phyloP scores from a whole-genome alignment of 371 early-diverging fungal genomes.

The Apophysomyces ossiformis region DNA sequence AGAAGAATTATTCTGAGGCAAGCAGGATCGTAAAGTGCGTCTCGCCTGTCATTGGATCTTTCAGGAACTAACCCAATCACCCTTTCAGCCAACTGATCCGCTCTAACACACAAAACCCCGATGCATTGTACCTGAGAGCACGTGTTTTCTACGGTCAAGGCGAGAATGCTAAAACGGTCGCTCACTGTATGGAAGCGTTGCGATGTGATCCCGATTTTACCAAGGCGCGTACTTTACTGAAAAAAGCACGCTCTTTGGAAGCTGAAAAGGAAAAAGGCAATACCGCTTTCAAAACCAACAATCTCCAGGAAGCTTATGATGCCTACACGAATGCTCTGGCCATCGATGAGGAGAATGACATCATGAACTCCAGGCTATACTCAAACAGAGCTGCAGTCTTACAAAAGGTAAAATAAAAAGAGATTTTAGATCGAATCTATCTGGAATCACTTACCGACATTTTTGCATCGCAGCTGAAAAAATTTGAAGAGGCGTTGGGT shows the following conservation, averaged over 20 bases:
- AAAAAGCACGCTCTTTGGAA: slow-evolving; percentile 68
- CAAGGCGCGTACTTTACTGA: slow-evolving; percentile 69
- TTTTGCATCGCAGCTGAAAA: slow-evolving; percentile 49
- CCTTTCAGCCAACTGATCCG: slow-evolving; percentile 56
- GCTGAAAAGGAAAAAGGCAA: slow-evolving; percentile 76
- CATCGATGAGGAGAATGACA: slow-evolving; percentile 70
- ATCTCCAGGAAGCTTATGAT: slow-evolving; percentile 68
- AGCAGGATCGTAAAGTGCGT: slow-evolving; percentile 60
- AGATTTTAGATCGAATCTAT: neutral
- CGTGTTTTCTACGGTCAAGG: slow-evolving; percentile 77
- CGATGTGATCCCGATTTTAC: slow-evolving; percentile 81
- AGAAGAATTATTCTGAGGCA: slow-evolving; percentile 73
- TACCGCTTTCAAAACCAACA: slow-evolving; percentile 69
- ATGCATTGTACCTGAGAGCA: slow-evolving; percentile 77
- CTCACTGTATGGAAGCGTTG: slow-evolving; percentile 72
- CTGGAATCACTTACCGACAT: neutral
- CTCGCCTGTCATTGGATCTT: neutral
- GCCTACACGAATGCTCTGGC: slow-evolving; percentile 75
- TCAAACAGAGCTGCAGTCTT: slow-evolving; percentile 81
- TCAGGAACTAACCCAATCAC: neutral
- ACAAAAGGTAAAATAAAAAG: slow-evolving; percentile 40
- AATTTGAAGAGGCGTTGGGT: slow-evolving; percentile 62
- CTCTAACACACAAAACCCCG: slow-evolving; percentile 71
- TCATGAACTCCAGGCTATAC: slow-evolving; percentile 73
- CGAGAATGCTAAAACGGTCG: slow-evolving; percentile 62